Base-by-base conservation (phyloP, 2,329 filamentous ascomycete genomes). In the Colletotrichum chrysophilum region DNA sequence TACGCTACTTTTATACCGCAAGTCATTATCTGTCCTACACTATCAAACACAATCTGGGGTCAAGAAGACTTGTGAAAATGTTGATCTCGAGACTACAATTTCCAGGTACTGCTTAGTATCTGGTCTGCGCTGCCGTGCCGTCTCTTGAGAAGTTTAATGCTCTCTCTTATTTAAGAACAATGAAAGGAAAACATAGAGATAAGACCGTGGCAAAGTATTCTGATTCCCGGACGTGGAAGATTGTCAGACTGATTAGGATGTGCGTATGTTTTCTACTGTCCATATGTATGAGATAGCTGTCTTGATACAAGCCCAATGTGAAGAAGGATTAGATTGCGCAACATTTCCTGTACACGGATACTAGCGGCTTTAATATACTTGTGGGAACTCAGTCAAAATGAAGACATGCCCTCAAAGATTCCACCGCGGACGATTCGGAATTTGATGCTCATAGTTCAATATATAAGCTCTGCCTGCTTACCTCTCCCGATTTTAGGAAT, bases 91-190 rank as follows among this genome's bases (percentile, higher is more conserved):
- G 16, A 48, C 38, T 48, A n/a, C 38, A 10, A 12, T n/a, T 12
- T 16, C 18, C 2, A 18, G 18, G 18, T 2, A 43, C 18, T n/a
- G 18, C 5, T 8, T 0, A 12, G 9, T 10, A 12, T 43, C 0
- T 9, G n/a, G 38, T 5, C 1, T 48, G 18, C 5, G 5, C 9
- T 48, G 18, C 18, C 9, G 10, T 3, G 38, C 38, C 9, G 38
- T n/a, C 0, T n/a, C 9, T 48, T 2, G 9, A n/a, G 6, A 5
- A 2, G 0, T 0, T n/a, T 14, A 3, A n/a, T n/a, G 18, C 38
- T n/a, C 9, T 21, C 18, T 48, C 38, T 0, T 48, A 48, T 21
- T 48, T 3, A 2, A n/a, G 38, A 48, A 48, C 3, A n/a, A 21
- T 21, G 1, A 48, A 10, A 1, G 1, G 0, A 2, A 21, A 12